Base-by-base conservation (phyloP, 23 red algal genomes). In the Chondrus crispus region DNA sequence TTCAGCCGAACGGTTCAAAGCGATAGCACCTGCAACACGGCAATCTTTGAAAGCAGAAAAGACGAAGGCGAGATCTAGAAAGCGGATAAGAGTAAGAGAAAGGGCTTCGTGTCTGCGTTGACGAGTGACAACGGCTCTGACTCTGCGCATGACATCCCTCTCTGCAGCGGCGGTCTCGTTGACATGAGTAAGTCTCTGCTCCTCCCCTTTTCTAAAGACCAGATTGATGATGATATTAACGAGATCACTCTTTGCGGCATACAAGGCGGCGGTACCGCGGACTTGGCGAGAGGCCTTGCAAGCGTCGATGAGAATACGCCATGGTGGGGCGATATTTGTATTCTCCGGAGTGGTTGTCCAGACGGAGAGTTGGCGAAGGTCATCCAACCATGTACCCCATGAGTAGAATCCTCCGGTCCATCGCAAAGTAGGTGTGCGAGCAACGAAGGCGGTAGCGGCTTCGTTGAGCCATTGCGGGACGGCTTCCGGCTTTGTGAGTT, bases 21-120 rank as follows among this genome's bases (percentile, higher is more conserved):
- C 29, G 3, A 50, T 36, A 2, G 41, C 72, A 46, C 43, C 47
- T 14, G 87, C 72, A 9, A 90, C 49, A 1, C 87, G 87, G 68
- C 87, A 90, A 69, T 90, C 87, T 37, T 80, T 90, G 58, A 80
- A 90, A 5, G 87, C 87, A 3, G 87, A 90, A 28, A 90, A 81
- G 18, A 90, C 87, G 62, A 90, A 90, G 7, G 87, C 87, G 19
- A 90, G 62, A 51, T 90, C 87, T 37, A 90, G 32, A 54, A 75
- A 90, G 24, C 87, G 71, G 42, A 90, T 90, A 35, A 90, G 72
- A 26, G 87, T 90, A 20, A 81, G 49, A 11, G 87, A 75, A 22
- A 72, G 52, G 22, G 87, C 72, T 22, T 90, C 87, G 41, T 90
- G 87, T 32, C 87, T 44, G 26, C 87, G 62, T 48, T 90, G 87